These are phyloP conservation scores for Eucalyptus cloeziana DNA, from an alignment of 345 rosid genomes.

Conservation along the genomic window DNA sequence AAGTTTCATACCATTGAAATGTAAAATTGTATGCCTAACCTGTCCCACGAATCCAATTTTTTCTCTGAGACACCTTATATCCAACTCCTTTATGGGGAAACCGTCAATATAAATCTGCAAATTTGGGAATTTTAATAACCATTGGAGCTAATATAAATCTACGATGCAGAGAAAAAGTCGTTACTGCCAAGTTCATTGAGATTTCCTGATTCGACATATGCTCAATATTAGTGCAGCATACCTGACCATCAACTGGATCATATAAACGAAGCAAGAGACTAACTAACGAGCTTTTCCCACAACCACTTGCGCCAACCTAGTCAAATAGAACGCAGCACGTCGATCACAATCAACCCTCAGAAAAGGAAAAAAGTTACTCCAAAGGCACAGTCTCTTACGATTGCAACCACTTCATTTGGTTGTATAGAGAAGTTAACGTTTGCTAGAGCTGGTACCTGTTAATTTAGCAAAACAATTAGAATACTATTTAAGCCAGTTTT, in stretches of 20 bases:
- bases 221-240: neutral
- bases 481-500: neutral
- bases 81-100: conserved; percentile 14
- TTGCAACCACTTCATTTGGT: conserved; percentile 29
- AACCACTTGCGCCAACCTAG: conserved; percentile 40
- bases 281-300: conserved; percentile 36
- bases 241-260: conserved; percentile 30
- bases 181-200: neutral
- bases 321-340: neutral
- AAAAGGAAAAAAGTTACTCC: neutral
- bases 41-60: conserved; percentile 31
- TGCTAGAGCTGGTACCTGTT: conserved; percentile 21
- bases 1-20: neutral
- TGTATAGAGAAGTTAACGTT: conserved; percentile 13
- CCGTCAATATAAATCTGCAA: conserved; percentile 26
- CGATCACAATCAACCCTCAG: neutral
- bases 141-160: neutral
- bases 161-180: neutral
- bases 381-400: conserved; percentile 12
- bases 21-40: neutral
- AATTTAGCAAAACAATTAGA: neutral
- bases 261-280: conserved; percentile 30
- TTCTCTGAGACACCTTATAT: conserved; percentile 28
- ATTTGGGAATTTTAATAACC: neutral
- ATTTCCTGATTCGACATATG: neutral